A percentile compares a stretch with the other conserved stretches of the same genome.
phyloP scores from a whole-genome alignment of 176 grass and related monocot species.

The Phoenix dactylifera region DNA sequence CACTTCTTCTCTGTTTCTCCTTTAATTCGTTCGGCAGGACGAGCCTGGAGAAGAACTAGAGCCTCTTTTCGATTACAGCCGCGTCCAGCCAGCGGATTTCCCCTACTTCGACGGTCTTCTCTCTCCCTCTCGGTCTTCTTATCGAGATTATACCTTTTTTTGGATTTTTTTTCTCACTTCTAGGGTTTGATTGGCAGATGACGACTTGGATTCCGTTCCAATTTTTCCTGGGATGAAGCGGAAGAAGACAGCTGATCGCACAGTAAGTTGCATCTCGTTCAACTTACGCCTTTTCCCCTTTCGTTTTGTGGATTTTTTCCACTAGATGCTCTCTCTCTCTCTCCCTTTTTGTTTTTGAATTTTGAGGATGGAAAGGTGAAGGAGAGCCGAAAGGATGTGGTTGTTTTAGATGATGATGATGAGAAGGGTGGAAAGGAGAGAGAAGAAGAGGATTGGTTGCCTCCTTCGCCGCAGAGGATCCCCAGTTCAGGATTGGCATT shows the following conservation, averaged over 20 bases:
- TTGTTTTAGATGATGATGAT: conserved; percentile 19
- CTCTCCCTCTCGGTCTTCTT: background rate
- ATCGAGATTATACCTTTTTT: no score
- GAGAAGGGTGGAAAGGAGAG: conserved; percentile 1
- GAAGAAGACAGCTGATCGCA: conserved; percentile 1
- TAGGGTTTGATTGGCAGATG: conserved; percentile 36
- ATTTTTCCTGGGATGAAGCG: conserved; percentile 62
- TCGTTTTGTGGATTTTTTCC: background rate
- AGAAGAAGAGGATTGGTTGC: conserved; percentile 67
- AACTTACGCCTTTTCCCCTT: background rate
- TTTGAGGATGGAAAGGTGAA: conserved; percentile 15
- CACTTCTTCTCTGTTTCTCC: no score
- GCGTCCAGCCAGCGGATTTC: conserved; percentile 44
- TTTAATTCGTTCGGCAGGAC: background rate
- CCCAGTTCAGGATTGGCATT: background rate
- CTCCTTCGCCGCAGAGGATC: conserved; percentile 41
- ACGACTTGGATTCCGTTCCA: conserved; percentile 51
- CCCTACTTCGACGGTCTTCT: conserved; percentile 59
- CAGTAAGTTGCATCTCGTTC: background rate
- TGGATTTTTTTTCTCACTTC: background rate
- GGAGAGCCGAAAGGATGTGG: conserved; percentile 3
- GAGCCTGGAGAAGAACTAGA: conserved; percentile 56
- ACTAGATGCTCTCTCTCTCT: background rate
- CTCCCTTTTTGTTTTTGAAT: background rate
- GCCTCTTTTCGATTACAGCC: conserved; percentile 85